phyloP scores from a whole-genome alignment of 164 flowering plant species.

The Sedum album region DNA sequence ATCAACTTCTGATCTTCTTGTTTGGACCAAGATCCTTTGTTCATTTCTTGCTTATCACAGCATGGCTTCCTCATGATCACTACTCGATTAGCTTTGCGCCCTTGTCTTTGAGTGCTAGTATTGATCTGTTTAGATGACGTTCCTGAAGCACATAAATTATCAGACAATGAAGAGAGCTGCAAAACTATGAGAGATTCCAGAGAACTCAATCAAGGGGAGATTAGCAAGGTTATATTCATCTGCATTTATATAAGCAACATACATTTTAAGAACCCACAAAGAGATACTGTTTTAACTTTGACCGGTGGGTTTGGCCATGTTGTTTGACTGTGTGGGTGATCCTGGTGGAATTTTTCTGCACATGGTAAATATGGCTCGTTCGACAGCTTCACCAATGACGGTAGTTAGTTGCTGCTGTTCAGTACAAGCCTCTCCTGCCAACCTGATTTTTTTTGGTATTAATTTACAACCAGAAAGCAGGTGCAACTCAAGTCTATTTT shows the following conservation, averaged over 20 bases:
- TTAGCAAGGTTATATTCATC: background rate
- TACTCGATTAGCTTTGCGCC: background rate
- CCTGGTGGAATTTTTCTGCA: too few relatives aligned
- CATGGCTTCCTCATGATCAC: constrained; percentile 44
- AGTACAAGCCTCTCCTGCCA: too few relatives aligned
- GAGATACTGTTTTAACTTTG: background rate
- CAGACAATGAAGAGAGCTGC: background rate
- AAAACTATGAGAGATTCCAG: background rate
- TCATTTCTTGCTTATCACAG: constrained; percentile 41
- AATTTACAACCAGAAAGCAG: background rate
- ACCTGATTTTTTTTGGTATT: background rate
- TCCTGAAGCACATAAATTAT: too few relatives aligned
- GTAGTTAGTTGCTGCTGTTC: constrained; percentile 1
- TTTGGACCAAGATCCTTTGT: constrained; percentile 69
- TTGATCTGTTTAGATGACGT: too few relatives aligned
- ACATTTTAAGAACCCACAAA: too few relatives aligned
- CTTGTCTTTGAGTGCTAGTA: too few relatives aligned
- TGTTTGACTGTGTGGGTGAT: background rate
- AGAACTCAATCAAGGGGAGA: background rate
- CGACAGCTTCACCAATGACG: background rate
- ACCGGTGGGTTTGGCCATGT: constrained; percentile 3
- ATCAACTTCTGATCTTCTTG: constrained; percentile 61
- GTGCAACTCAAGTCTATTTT: background rate
- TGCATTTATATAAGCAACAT: background rate
- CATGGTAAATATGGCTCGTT: background rate